These are phyloP conservation scores for Alternaria sp. DNA, from an alignment of 2,329 filamentous ascomycete genomes.

Conservation along the genomic window DNA sequence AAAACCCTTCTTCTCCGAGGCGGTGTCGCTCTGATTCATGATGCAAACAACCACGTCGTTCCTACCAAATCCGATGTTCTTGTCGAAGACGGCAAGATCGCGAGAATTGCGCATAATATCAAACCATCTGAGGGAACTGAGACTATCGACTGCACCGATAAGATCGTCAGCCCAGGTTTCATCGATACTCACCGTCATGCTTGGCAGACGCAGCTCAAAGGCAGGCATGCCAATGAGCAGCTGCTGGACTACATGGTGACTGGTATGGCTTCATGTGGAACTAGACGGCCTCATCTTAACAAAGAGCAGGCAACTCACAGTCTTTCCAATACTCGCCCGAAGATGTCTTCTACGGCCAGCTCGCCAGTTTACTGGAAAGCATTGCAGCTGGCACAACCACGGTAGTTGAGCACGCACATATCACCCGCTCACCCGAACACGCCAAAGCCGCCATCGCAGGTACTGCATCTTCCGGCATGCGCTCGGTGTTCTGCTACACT, in stretches of 20 bases:
- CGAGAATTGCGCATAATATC: slow-evolving; percentile 39
- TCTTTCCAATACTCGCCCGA: slow-evolving; percentile 34
- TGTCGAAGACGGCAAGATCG: slow-evolving; percentile 43
- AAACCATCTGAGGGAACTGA: slow-evolving; percentile 40
- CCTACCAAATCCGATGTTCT: slow-evolving; percentile 41
- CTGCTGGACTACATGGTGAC: slow-evolving; percentile 53
- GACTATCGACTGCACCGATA: slow-evolving; percentile 56
- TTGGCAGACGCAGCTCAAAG: slow-evolving; percentile 63
- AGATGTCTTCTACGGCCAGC: slow-evolving; percentile 38
- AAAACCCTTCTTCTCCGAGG: slow-evolving; percentile 41
- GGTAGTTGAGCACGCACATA: slow-evolving; percentile 60
- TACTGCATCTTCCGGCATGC: slow-evolving; percentile 53
- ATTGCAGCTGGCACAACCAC: slow-evolving; percentile 63
- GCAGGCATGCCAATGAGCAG: slow-evolving; percentile 58
- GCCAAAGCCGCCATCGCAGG: slow-evolving; percentile 47
- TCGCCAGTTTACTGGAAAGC: slow-evolving; percentile 56
- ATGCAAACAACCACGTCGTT: slow-evolving; percentile 40
- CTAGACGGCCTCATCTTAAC: neutral
- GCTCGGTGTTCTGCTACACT: slow-evolving; percentile 52
- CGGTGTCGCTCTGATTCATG: slow-evolving; percentile 47
- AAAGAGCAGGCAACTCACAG: slow-evolving; percentile 46
- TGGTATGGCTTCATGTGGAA: slow-evolving; percentile 28
- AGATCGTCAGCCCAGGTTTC: slow-evolving; percentile 60
- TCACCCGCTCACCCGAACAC: slow-evolving; percentile 48
- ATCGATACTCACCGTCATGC: slow-evolving; percentile 60